These are phyloP conservation scores for Begonia masoniana DNA, from an alignment of 306 rosid species.

Conservation along the genomic window DNA sequence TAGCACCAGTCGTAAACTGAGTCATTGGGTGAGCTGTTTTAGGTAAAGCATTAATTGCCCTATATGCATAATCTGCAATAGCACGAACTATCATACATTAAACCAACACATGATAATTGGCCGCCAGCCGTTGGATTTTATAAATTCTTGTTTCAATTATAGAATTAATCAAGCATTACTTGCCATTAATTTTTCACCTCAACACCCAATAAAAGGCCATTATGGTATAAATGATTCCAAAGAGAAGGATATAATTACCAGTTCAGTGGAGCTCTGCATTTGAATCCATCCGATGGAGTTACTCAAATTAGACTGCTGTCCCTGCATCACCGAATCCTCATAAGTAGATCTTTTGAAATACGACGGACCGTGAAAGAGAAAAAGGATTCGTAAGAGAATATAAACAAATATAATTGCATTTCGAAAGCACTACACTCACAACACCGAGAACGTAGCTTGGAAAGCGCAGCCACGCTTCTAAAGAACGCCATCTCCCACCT, in stretches of 20 bases:
- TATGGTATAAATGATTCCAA: too few relatives aligned
- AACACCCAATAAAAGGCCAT: too few relatives aligned
- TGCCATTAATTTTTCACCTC: conserved; percentile 8
- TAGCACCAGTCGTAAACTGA: conserved; percentile 82
- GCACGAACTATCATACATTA: too few relatives aligned
- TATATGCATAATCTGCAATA: conserved; percentile 71
- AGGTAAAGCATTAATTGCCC: conserved; percentile 91
- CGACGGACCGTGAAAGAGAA: background rate
- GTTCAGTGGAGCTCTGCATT: conserved; percentile 47
- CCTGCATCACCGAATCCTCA: conserved; percentile 25
- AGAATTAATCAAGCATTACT: too few relatives aligned
- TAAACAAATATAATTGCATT: background rate
- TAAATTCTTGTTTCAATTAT: too few relatives aligned
- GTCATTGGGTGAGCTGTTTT: conserved; percentile 90
- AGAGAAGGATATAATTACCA: conserved; percentile 18
- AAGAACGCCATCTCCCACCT: conserved; percentile 44
- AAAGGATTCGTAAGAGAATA: background rate
- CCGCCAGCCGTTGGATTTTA: too few relatives aligned
- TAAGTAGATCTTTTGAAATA: background rate
- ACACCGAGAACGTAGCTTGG: conserved; percentile 77
- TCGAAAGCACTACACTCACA: conserved; percentile 23
- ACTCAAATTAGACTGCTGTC: conserved; percentile 55
- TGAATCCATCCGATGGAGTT: conserved; percentile 83
- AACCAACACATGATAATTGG: too few relatives aligned
- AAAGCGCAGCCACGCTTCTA: conserved; percentile 53